A percentile compares a stretch with the other conserved stretches of the same genome.
Conservation (phyloP, 2,329 filamentous ascomycete species). For the Emergomyces pasteurianus region DNA sequence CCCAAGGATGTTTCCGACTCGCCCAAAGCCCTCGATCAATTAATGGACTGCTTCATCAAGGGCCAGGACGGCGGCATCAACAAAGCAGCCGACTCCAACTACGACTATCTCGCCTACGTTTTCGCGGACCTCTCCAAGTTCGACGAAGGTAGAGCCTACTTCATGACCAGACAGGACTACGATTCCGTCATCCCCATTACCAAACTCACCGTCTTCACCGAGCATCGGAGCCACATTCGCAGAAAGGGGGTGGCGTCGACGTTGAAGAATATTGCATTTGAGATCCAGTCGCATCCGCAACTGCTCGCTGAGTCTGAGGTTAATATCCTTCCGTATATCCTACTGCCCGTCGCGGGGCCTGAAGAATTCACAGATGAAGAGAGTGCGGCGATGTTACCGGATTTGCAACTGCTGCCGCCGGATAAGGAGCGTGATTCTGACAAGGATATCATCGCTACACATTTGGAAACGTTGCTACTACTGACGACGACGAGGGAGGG, state of each 20-base stretch:
- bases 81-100: conserved; percentile 48
- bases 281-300: conserved; percentile 57
- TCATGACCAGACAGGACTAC: conserved; percentile 61
- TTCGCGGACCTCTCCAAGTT: conserved; percentile 89
- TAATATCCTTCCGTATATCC: conserved; percentile 74
- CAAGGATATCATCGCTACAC: conserved; percentile 63
- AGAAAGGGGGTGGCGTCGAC: conserved; percentile 90
- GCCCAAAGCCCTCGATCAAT: conserved; percentile 67
- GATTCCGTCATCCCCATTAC: conserved; percentile 77
- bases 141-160: conserved; percentile 60
- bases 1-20: conserved; percentile 62
- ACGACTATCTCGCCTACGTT: conserved; percentile 85
- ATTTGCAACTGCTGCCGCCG: conserved; percentile 76
- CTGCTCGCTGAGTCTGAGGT: conserved; percentile 62
- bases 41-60: conserved; percentile 93
- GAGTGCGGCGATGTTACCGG: conserved; percentile 71
- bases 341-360: conserved; percentile 75
- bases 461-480: conserved; percentile 77
- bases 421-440: conserved; percentile 81
- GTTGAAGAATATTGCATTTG: conserved; percentile 89
- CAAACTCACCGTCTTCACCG: conserved; percentile 89
- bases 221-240: conserved; percentile 71
- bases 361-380: conserved; percentile 88
- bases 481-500: conserved; percentile 67
- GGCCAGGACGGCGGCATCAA: conserved; percentile 75